These are phyloP conservation scores for Prinsepia uniflora DNA, from an alignment of 306 rosid species.

Conservation along the genomic window DNA sequence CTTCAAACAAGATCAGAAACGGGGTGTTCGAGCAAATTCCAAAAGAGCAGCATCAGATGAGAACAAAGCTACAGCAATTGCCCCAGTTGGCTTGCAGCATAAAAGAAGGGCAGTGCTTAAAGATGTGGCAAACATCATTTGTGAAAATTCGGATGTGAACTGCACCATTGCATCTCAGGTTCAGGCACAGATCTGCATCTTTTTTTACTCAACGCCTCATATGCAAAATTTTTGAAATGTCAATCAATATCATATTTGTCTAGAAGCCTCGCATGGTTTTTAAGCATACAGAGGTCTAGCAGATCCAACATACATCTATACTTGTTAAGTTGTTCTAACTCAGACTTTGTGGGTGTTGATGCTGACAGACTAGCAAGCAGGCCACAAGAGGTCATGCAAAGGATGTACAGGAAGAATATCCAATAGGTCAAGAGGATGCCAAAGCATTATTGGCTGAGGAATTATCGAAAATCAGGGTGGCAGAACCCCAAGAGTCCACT, in stretches of 20 bases:
- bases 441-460: conserved; percentile 62
- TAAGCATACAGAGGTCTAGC: neutral
- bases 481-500: conserved; percentile 39
- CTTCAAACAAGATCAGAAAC: conserved; percentile 40
- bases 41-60: conserved; percentile 56
- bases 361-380: conserved; percentile 32
- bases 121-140: conserved; percentile 53
- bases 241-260: neutral
- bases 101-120: conserved; percentile 69
- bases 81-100: conserved; percentile 39
- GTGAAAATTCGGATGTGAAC: conserved; percentile 20
- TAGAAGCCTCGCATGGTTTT: conserved; percentile 1
- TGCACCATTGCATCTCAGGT: conserved; percentile 26
- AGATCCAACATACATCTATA: conserved; percentile 5
- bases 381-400: conserved; percentile 37
- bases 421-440: conserved; percentile 48
- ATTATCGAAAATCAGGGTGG: conserved; percentile 63
- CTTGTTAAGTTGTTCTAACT: conserved; percentile 3
- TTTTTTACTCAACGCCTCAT: neutral
- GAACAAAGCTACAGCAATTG: conserved; percentile 28
- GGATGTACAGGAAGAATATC: conserved; percentile 31
- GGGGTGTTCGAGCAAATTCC: conserved; percentile 28
- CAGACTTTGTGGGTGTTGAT: conserved; percentile 29
- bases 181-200: conserved; percentile 38
- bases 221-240: neutral